These are phyloP conservation scores for Talaromyces sp. DNA, from an alignment of 2,329 filamentous ascomycete genomes.

Conservation along the genomic window DNA sequence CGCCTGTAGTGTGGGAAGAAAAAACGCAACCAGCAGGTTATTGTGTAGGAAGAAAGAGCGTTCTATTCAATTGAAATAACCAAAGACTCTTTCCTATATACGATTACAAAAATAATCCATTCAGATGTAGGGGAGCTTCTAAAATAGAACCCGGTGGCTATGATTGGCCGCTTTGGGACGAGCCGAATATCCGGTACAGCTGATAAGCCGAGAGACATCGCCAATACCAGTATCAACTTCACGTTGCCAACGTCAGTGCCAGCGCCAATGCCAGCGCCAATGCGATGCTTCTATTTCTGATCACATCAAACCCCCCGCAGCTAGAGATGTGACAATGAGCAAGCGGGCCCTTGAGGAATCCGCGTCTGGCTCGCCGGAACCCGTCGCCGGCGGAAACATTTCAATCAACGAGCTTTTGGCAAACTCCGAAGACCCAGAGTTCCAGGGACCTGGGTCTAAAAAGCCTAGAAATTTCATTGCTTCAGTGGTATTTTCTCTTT, in stretches of 20 bases:
- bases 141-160: neutral
- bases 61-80: no score
- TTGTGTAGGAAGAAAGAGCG: no score
- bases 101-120: neutral
- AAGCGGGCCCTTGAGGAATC: slow-evolving; percentile 14
- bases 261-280: slow-evolving; percentile 17
- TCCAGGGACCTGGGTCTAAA: slow-evolving; percentile 8
- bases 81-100: neutral
- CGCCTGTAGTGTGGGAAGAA: no score
- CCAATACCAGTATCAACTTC: slow-evolving; percentile 13
- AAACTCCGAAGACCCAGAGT: slow-evolving; percentile 25
- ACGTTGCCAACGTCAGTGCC: no score
- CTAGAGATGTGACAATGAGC: slow-evolving; percentile 12
- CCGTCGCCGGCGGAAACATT: slow-evolving; percentile 6
- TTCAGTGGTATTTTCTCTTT: slow-evolving; percentile 20
- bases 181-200: neutral
- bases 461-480: slow-evolving; percentile 37
- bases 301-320: neutral
- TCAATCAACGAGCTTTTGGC: slow-evolving; percentile 32
- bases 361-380: neutral
- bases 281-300: slow-evolving; percentile 12
- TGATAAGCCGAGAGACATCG: neutral
- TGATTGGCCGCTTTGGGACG: neutral
- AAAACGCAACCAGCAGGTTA: neutral
- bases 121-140: neutral